These are phyloP conservation scores for Cucumis melo DNA, from an alignment of 306 rosid genomes.

Conservation along the genomic window DNA sequence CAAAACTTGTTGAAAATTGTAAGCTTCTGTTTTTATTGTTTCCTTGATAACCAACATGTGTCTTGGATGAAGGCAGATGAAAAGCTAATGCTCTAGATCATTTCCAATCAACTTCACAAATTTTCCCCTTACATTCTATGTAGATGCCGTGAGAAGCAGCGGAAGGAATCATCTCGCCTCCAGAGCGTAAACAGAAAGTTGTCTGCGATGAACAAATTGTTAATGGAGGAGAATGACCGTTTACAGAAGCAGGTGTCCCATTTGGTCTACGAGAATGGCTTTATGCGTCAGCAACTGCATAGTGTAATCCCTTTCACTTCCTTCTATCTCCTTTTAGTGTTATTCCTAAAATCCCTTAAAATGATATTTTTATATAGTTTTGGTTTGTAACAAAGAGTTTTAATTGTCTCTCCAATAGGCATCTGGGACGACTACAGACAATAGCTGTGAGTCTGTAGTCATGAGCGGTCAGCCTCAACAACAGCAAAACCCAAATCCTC, in stretches of 20 bases:
- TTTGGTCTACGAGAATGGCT: conserved; percentile 85
- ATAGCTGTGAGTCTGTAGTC: conserved; percentile 99
- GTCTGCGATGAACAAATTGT: conserved; percentile 74
- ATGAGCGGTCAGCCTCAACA: conserved; percentile 94
- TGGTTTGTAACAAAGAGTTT: background rate
- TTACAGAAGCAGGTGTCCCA: conserved; percentile 96
- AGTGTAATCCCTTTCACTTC: conserved; percentile 28
- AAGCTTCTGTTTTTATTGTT: background rate
- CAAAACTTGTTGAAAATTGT: background rate
- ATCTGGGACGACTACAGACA: conserved; percentile 85
- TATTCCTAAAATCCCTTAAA: background rate
- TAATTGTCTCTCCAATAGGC: conserved; percentile 24
- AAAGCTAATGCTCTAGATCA: background rate
- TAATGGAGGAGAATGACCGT: conserved; percentile 98
- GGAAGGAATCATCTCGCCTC: conserved; percentile 86
- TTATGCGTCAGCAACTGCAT: conserved; percentile 63
- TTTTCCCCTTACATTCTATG: background rate
- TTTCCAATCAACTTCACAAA: background rate
- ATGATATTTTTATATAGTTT: background rate
- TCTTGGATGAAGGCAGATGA: background rate
- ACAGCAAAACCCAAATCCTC: conserved; percentile 94
- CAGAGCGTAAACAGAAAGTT: conserved; percentile 86
- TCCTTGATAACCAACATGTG: background rate
- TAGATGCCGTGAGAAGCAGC: conserved; percentile 96
- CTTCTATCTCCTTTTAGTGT: background rate